Evolutionary conservation across 768 basidiomycete genomes (phyloP), one percentile per base, ranked within the genome.

Genomic region (Leccinellum albellum): DNA sequence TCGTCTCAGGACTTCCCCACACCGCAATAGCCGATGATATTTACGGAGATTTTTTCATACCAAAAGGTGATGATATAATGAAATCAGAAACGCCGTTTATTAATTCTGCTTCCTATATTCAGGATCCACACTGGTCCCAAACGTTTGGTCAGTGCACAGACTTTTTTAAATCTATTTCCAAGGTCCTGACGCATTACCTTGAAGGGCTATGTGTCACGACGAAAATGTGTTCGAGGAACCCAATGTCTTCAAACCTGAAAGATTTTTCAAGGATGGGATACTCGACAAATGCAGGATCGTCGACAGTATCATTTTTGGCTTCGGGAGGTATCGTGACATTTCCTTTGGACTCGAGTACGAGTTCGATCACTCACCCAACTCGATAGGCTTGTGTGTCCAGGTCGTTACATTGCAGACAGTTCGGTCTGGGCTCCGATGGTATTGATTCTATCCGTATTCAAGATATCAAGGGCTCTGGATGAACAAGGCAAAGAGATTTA

Each of bases 401-500:
- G 76, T 9, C 62, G 63, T 15, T 59, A 70, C 54, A 32, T 62
- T 17, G 73, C 73, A 2, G 67, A 70, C 7, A 54, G 49, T 20
- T 66, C 63, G 3, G 31, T 73, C n/a, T 77, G 70, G 72, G 61
- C 60, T 23, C 56, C 60, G 12, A 64, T 73, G 31, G 70, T 64
- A 7, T 65, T 59, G 14, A 57, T 72, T 26, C 54, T 76, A 23
- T 55, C 62, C 2, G 53, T 59, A 10, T 59, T 70, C 55, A 57
- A 61, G 9, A 72, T 76, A 20, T 40, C 63, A 29, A 66, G 64
- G 50, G 58, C 66, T 13, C 42, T 57, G 6, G 67, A 63, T 29
- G 60, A 66, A 31, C 45, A 62, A 20, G 74, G 74, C 14, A 56
- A 60, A 31, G 66, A 65, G 21, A 61, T 76, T 2, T 57, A 59